These are phyloP conservation scores for Aspergillus sp. DNA, from an alignment of 2,329 filamentous ascomycete genomes.

Conservation along the genomic window DNA sequence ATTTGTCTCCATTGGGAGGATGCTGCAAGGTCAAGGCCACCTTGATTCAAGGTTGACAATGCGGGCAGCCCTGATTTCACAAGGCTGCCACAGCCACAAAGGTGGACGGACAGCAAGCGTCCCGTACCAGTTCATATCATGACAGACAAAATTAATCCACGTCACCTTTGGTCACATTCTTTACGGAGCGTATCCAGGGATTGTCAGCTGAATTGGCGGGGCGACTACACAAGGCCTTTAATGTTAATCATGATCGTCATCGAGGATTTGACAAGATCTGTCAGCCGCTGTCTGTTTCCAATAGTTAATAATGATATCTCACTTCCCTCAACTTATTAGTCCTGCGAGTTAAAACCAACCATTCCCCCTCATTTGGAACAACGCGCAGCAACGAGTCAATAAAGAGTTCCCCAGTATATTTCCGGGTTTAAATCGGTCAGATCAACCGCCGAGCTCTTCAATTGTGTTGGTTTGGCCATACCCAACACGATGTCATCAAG, in stretches of 20 bases:
- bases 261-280: conserved; percentile 13
- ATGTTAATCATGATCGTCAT: conserved; percentile 28
- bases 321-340: conserved; percentile 8
- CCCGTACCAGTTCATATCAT: conserved; percentile 27
- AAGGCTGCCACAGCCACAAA: conserved; percentile 27
- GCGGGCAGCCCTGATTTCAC: conserved; percentile 18
- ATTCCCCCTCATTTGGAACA: conserved; percentile 15
- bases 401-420: conserved; percentile 3
- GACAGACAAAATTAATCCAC: conserved; percentile 31
- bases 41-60: conserved; percentile 6
- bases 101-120: conserved; percentile 26
- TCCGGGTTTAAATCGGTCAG: not conserved
- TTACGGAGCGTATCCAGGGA: conserved; percentile 20
- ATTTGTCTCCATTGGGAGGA: conserved; percentile 6
- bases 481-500: conserved; percentile 39
- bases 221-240: conserved; percentile 16
- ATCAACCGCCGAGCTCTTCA: not conserved
- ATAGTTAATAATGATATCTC: conserved; percentile 14
- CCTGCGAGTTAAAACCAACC: conserved; percentile 13
- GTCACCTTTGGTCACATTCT: conserved; percentile 26
- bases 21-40: conserved; percentile 11
- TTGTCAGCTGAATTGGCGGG: conserved; percentile 28
- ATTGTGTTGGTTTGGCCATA: not conserved
- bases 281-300: conserved; percentile 19
- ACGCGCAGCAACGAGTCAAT: conserved; percentile 11